A percentile compares a stretch with the other conserved stretches of the same genome.
phyloP scores from a whole-genome alignment of 352 stramenopile species.

The Globisporangium canariense region DNA sequence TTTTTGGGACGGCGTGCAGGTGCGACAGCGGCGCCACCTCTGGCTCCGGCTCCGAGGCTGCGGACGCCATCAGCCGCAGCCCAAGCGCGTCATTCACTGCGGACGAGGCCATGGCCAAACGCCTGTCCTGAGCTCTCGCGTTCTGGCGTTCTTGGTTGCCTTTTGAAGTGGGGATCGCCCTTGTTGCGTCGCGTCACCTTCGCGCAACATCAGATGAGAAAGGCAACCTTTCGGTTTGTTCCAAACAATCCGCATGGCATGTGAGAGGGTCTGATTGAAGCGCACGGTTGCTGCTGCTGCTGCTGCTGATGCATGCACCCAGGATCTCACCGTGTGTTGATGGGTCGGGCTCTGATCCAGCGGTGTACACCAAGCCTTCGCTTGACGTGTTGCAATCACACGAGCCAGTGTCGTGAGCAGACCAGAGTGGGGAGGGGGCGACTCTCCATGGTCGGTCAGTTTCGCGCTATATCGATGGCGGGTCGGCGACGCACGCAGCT shows the following conservation, averaged over 20 bases:
- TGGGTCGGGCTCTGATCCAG: no score
- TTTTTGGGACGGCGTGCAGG: background rate
- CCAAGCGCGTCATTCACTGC: background rate
- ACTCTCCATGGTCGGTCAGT: background rate
- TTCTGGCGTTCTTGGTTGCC: background rate
- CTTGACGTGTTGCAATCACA: background rate
- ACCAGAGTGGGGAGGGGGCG: background rate
- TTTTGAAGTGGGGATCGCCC: background rate
- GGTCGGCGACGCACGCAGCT: no score
- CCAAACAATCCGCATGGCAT: no score
- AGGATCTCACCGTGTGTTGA: no score
- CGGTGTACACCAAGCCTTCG: background rate
- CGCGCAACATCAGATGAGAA: slow-evolving; percentile 6
- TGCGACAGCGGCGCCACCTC: background rate
- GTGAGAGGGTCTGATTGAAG: no score
- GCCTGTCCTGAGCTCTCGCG: background rate
- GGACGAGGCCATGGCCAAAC: background rate
- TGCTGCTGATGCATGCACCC: no score
- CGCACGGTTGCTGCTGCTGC: no score
- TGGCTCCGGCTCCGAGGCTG: background rate
- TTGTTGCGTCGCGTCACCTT: background rate
- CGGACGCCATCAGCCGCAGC: background rate
- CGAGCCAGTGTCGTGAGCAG: background rate
- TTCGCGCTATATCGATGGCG: background rate
- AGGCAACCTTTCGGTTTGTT: background rate